Conservation (phyloP, 1,284 basidiomycete species). For the Xerocomus amazonicus region DNA sequence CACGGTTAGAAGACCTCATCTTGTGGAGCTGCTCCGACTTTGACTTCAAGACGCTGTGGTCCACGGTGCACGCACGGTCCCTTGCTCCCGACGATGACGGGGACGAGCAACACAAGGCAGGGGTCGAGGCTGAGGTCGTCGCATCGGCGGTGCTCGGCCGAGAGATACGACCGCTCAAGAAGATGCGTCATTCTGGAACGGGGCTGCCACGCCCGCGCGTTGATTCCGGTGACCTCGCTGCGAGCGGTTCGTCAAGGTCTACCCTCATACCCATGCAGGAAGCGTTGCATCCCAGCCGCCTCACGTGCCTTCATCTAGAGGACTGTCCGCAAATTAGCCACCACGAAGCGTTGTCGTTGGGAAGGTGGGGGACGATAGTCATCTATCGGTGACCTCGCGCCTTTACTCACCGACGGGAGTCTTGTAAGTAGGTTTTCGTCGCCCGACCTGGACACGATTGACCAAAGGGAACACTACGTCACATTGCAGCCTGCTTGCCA, state of each 20-base stretch:
- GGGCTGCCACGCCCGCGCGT: conserved; percentile 10
- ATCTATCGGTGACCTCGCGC: conserved; percentile 22
- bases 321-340: conserved; percentile 34
- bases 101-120: conserved; percentile 14
- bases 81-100: conserved; percentile 14
- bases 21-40: conserved; percentile 50
- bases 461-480: conserved; percentile 16
- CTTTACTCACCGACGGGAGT: conserved; percentile 15
- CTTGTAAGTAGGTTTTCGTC: conserved; percentile 19
- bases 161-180: conserved; percentile 32
- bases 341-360: conserved; percentile 37
- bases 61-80: conserved; percentile 39
- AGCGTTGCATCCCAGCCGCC: conserved; percentile 34
- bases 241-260: conserved; percentile 29
- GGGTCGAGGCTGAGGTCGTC: conserved; percentile 20
- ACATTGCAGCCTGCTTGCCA: conserved; percentile 15
- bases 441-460: conserved; percentile 4
- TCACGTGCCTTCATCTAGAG: conserved; percentile 40
- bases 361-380: conserved; percentile 34
- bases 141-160: conserved; percentile 34
- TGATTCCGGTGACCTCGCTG: conserved; percentile 9
- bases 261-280: conserved; percentile 35
- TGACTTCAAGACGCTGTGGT: conserved; percentile 34
- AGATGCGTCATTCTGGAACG: conserved; percentile 15
- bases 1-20: conserved; percentile 44